phyloP scores from a whole-genome alignment of 2,329 filamentous ascomycete genomes.

The Exutisphaerella laricina region DNA sequence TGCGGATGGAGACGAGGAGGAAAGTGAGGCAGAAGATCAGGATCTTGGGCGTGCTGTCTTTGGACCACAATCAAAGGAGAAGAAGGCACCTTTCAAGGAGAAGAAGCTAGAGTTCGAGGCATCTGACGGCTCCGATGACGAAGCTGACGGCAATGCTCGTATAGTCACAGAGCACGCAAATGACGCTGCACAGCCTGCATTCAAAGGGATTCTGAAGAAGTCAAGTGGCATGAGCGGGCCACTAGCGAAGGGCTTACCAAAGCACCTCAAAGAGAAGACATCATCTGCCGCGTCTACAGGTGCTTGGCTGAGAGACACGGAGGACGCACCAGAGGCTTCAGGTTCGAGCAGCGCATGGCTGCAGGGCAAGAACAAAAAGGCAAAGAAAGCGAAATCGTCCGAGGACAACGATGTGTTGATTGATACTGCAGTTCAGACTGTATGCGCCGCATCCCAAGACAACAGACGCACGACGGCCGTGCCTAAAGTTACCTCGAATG shows the following conservation, averaged over 20 bases:
- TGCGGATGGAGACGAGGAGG: conserved; percentile 56
- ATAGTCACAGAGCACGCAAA: conserved; percentile 33
- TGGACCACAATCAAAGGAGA: conserved; percentile 45
- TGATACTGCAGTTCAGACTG: neutral
- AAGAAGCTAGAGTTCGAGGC: conserved; percentile 57
- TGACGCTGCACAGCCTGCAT: conserved; percentile 11
- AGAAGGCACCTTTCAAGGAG: conserved; percentile 33
- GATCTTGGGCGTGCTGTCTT: conserved; percentile 67
- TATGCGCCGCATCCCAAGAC: conserved; percentile 3
- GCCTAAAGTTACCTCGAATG: conserved; percentile 14
- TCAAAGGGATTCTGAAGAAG: conserved; percentile 29
- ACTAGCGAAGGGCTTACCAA: conserved; percentile 21
- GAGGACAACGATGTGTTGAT: conserved; percentile 18
- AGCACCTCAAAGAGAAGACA: conserved; percentile 7
- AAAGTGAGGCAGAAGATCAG: conserved; percentile 45
- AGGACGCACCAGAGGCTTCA: neutral
- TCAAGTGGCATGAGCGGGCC: conserved; percentile 17
- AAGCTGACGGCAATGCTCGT: conserved; percentile 33
- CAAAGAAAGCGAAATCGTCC: conserved; percentile 15
- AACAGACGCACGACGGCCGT: conserved; percentile 17
- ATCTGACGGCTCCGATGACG: conserved; percentile 45
- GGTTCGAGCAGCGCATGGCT: conserved; percentile 20
- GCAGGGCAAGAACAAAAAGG: conserved; percentile 20
- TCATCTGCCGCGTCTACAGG: conserved; percentile 4
- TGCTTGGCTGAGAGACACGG: conserved; percentile 20